Percentiles rank a stretch among this genome's conserved stretches.
These are phyloP conservation scores for Penicillium paxilli DNA, from an alignment of 495 filamentous ascomycete genomes.

Conservation along the genomic window DNA sequence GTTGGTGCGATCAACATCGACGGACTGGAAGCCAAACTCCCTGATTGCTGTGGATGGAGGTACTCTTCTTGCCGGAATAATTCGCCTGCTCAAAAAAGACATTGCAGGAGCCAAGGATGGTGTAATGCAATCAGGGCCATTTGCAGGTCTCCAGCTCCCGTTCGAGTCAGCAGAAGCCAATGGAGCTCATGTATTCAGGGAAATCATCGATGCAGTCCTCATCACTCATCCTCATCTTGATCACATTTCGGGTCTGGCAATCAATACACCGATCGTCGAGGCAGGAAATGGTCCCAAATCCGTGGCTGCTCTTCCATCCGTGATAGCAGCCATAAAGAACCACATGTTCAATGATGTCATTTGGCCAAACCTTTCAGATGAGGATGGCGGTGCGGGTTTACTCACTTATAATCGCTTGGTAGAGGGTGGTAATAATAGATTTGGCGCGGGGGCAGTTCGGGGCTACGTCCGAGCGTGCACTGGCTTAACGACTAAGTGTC, in stretches of 20 bases:
- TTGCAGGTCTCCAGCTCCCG: conserved; percentile 70
- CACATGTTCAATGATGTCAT: conserved; percentile 98
- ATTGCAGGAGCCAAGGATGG: conserved; percentile 33
- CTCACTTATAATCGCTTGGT: conserved; percentile 86
- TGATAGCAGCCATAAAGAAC: conserved; percentile 82
- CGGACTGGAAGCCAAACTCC: conserved; percentile 76
- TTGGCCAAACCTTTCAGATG: conserved; percentile 96
- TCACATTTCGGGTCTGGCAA: conserved; percentile 85
- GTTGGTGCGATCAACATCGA: conserved; percentile 77
- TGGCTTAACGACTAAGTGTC: conserved; percentile 74
- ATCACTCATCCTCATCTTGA: conserved; percentile 96
- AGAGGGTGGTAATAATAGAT: conserved; percentile 79
- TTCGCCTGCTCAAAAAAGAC: conserved; percentile 63
- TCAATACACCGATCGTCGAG: conserved; percentile 84
- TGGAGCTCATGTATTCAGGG: conserved; percentile 72
- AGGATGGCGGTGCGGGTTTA: conserved; percentile 89
- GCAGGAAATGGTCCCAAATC: conserved; percentile 74
- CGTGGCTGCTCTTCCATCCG: conserved; percentile 79
- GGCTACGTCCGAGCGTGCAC: conserved; percentile 87
- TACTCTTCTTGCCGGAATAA: conserved; percentile 82
- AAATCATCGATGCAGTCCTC: conserved; percentile 80
- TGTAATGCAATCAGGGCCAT: conserved; percentile 56
- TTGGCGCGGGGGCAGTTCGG: conserved; percentile 70
- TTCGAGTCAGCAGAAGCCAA: conserved; percentile 65
- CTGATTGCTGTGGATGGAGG: conserved; percentile 90